These are phyloP conservation scores for Kernera saxatilis DNA, from an alignment of 345 rosid species.

Conservation along the genomic window DNA sequence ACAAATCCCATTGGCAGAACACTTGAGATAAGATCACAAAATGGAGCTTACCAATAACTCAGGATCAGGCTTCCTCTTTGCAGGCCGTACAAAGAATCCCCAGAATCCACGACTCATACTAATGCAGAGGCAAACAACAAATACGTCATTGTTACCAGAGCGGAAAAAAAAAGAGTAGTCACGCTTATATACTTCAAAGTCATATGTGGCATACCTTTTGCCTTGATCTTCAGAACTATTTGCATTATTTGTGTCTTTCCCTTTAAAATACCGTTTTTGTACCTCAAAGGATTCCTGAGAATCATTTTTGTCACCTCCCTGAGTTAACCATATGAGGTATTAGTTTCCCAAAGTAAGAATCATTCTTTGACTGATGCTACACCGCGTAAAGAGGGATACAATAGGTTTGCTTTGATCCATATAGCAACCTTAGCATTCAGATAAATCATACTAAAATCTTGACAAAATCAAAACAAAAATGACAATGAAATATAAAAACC, in stretches of 20 bases:
- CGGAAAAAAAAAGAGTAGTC: neutral
- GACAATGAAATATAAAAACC: constrained; percentile 38
- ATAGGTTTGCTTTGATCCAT: constrained; percentile 11
- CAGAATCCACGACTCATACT: constrained; percentile 58
- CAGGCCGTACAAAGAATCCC: constrained; percentile 43
- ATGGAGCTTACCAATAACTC: constrained; percentile 28
- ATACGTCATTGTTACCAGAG: constrained; percentile 19
- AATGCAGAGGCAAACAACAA: constrained; percentile 16
- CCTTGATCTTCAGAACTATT: constrained; percentile 33
- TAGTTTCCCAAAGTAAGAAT: no score
- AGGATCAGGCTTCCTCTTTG: constrained; percentile 37
- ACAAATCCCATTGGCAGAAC: neutral
- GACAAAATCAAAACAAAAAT: neutral
- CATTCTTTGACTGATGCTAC: neutral
- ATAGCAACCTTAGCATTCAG: constrained; percentile 7
- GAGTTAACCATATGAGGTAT: constrained; percentile 26
- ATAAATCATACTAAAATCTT: neutral
- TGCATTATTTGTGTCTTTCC: constrained; percentile 37
- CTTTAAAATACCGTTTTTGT: constrained; percentile 41
- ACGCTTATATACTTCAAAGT: constrained; percentile 4
- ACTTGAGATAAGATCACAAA: constrained; percentile 10
- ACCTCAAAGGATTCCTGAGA: constrained; percentile 40
- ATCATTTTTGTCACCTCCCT: constrained; percentile 63
- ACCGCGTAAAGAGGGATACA: neutral
- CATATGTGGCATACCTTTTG: constrained; percentile 43